phyloP scores from a whole-genome alignment of 2,329 filamentous ascomycete species.

The Colletotrichum higginsianum region DNA sequence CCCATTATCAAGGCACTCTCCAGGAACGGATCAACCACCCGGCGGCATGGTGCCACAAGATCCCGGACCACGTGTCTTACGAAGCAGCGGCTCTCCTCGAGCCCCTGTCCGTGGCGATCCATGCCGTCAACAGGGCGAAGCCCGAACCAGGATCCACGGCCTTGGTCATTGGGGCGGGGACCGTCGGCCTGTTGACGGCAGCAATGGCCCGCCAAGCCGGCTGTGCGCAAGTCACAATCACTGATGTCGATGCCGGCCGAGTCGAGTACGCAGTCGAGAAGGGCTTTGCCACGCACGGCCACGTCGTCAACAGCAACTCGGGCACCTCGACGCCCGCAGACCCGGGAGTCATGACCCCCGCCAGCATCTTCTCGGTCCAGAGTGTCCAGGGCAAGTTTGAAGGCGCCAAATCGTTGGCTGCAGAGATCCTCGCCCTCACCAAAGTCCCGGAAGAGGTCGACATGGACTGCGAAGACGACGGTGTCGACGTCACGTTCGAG shows the following conservation, averaged over 20 bases:
- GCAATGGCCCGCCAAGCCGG: slow-evolving; percentile 74
- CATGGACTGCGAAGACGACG: slow-evolving; percentile 68
- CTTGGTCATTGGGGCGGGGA: slow-evolving; percentile 76
- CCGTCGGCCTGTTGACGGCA: slow-evolving; percentile 74
- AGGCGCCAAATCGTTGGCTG: slow-evolving; percentile 64
- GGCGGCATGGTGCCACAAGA: slow-evolving; percentile 74
- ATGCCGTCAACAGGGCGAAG: slow-evolving; percentile 70
- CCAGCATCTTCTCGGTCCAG: slow-evolving; percentile 61
- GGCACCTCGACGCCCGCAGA: slow-evolving; percentile 64
- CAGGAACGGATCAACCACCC: slow-evolving; percentile 76
- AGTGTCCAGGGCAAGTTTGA: slow-evolving; percentile 67
- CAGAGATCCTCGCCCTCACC: slow-evolving; percentile 63
- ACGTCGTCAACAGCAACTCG: slow-evolving; percentile 62
- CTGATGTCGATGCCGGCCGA: slow-evolving; percentile 72
- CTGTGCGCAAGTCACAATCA: slow-evolving; percentile 71
- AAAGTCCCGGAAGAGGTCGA: slow-evolving; percentile 48
- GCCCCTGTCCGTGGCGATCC: slow-evolving; percentile 74
- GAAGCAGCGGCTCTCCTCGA: slow-evolving; percentile 74
- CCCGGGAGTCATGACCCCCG: slow-evolving; percentile 59
- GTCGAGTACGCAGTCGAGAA: slow-evolving; percentile 72
- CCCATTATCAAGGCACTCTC: slow-evolving; percentile 74
- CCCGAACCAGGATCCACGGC: slow-evolving; percentile 68
- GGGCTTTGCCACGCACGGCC: slow-evolving; percentile 73
- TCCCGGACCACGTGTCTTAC: slow-evolving; percentile 72
- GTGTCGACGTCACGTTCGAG: slow-evolving; percentile 81